phyloP scores from a whole-genome alignment of 2,329 filamentous ascomycete genomes.

The Calonectria fujianensis region DNA sequence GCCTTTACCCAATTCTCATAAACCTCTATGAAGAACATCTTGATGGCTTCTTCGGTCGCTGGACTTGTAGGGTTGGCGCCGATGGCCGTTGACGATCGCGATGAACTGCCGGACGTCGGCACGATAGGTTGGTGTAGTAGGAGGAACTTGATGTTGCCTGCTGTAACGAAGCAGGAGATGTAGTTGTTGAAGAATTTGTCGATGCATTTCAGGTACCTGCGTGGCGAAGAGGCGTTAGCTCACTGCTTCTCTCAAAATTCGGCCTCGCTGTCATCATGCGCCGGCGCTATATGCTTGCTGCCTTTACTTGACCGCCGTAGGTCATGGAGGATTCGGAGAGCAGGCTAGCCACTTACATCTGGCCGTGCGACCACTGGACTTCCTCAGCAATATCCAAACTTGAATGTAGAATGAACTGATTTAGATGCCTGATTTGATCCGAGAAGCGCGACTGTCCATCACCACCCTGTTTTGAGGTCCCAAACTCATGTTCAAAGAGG shows the following conservation, averaged over 20 bases:
- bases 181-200: constrained; percentile 98
- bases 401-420: constrained; percentile 97
- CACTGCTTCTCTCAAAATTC: background rate
- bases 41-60: constrained; percentile 95
- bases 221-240: constrained; percentile 26
- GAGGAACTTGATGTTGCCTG: constrained; percentile 93
- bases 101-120: constrained; percentile 64
- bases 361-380: constrained; percentile 91
- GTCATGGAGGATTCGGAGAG: background rate
- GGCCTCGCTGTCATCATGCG: constrained; percentile 22
- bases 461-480: constrained; percentile 95
- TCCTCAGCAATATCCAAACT: constrained; percentile 97
- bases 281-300: background rate
- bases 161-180: constrained; percentile 95
- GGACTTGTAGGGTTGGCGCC: constrained; percentile 90
- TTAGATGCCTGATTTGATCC: constrained; percentile 92
- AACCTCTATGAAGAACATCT: constrained; percentile 95
- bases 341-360: constrained; percentile 76
- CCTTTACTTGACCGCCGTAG: background rate
- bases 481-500: constrained; percentile 97
- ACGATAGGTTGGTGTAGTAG: constrained; percentile 88
- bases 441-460: constrained; percentile 93
- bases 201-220: constrained; percentile 95
- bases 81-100: constrained; percentile 80
- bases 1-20: constrained; percentile 99